phyloP scores from a whole-genome alignment of 306 rosid species.

The Luffa acutangula region DNA sequence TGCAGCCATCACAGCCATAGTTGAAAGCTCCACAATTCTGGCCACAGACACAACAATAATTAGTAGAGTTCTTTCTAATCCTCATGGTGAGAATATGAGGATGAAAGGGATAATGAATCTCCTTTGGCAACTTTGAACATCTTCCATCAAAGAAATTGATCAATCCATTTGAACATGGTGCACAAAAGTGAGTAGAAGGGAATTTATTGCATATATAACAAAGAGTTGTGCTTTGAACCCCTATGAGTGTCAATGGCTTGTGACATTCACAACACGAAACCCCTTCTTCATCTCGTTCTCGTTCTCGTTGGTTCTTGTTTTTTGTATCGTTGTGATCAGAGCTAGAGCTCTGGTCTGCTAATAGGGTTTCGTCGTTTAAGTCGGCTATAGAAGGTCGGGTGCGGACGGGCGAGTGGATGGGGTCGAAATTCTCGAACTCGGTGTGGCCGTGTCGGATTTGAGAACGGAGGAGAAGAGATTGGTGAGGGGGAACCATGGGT shows the following conservation, averaged over 20 bases:
- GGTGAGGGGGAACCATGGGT: not conserved
- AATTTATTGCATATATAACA: not conserved
- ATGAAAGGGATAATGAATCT: conserved; percentile 1
- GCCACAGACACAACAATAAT: not conserved
- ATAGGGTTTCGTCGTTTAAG: not conserved
- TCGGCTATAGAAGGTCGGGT: not conserved
- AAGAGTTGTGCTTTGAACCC: not conserved
- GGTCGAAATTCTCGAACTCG: not conserved
- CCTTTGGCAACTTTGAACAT: not conserved
- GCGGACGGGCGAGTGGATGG: not conserved
- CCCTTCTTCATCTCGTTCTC: not conserved
- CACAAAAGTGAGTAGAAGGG: not conserved
- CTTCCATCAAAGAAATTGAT: not conserved
- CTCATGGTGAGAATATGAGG: not conserved
- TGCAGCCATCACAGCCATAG: conserved; percentile 6
- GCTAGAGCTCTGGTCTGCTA: not conserved
- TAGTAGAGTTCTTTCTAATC: not conserved
- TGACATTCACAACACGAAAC: not conserved
- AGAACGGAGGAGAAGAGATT: not conserved
- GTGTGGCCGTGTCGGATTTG: not conserved
- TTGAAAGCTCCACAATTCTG: not conserved
- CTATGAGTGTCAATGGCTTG: not conserved
- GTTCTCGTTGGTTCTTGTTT: not conserved
- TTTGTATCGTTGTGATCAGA: not conserved
- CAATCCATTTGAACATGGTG: conserved; percentile 2